phyloP scores from a whole-genome alignment of 1,284 basidiomycete species.

The Tremellales sp. region DNA sequence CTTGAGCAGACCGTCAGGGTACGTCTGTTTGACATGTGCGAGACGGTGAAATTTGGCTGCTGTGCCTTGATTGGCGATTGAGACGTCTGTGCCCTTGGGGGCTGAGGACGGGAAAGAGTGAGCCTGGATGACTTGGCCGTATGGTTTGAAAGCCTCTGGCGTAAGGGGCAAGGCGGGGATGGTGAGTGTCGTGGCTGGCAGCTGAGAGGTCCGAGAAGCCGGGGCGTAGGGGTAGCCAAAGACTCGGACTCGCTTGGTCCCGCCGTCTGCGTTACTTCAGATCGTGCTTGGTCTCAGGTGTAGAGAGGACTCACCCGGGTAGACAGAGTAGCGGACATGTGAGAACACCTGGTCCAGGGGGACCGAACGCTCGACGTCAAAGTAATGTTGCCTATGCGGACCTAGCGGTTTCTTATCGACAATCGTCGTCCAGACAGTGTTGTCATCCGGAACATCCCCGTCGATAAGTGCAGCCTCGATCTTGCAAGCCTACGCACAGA shows the following conservation, averaged over 20 bases:
- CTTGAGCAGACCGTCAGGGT: conserved; percentile 53
- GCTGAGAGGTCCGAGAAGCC: conserved; percentile 1
- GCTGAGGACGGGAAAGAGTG: conserved; percentile 45
- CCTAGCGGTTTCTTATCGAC: conserved; percentile 76
- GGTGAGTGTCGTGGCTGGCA: conserved; percentile 10
- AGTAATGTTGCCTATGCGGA: conserved; percentile 84
- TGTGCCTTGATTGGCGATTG: conserved; percentile 76
- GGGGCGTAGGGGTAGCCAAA: conserved; percentile 58
- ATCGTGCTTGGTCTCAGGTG: not conserved
- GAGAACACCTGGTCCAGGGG: conserved; percentile 58
- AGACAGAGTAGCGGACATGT: conserved; percentile 83
- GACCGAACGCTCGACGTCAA: conserved; percentile 67
- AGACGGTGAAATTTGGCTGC: conserved; percentile 88
- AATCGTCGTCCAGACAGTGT: conserved; percentile 66
- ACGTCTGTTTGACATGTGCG: conserved; percentile 61
- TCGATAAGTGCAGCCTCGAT: conserved; percentile 28
- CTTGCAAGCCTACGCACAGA: conserved; percentile 20
- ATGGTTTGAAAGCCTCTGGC: conserved; percentile 74
- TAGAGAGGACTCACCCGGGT: conserved; percentile 55
- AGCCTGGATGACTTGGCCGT: conserved; percentile 82
- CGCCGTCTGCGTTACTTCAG: conserved; percentile 61
- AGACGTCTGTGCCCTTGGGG: conserved; percentile 59
- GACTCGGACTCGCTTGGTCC: conserved; percentile 84
- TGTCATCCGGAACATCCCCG: conserved; percentile 41
- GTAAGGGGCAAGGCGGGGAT: conserved; percentile 67